A percentile compares a stretch with the other conserved stretches of the same genome.
phyloP scores from a whole-genome alignment of 2,329 filamentous ascomycete genomes.

The Talaromyces sp. region DNA sequence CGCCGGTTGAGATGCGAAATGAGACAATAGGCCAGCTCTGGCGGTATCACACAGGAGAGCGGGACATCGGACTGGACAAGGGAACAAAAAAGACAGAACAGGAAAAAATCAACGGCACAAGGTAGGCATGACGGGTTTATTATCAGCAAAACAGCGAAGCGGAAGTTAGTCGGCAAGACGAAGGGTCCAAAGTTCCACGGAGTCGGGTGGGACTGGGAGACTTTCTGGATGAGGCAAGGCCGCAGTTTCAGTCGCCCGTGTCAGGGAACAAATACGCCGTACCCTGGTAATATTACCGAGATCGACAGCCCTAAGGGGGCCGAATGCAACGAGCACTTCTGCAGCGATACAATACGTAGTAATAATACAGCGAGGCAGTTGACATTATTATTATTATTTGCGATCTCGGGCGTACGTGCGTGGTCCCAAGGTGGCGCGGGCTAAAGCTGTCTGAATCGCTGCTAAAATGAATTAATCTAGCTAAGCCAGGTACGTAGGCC shows the following conservation, averaged over 20 bases:
- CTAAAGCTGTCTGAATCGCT: background rate
- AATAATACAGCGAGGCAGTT: background rate
- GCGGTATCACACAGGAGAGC: background rate
- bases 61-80: background rate
- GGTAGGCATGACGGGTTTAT: background rate
- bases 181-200: background rate
- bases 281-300: background rate
- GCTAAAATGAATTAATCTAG: background rate
- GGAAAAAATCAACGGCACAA: background rate
- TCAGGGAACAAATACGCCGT: background rate
- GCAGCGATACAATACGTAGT: background rate
- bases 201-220: background rate
- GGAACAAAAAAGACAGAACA: background rate
- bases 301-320: conserved; percentile 1
- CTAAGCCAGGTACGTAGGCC: background rate
- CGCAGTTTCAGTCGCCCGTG: background rate
- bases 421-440: background rate
- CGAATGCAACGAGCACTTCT: background rate
- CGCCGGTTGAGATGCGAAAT: background rate
- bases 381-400: background rate
- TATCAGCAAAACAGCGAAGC: background rate
- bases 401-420: background rate
- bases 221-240: background rate
- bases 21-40: background rate
- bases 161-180: background rate